Percentiles rank a stretch among this genome's conserved stretches.
These are phyloP conservation scores for Dioscorea alata DNA, from an alignment of 106 monocot species.

Conservation along the genomic window DNA sequence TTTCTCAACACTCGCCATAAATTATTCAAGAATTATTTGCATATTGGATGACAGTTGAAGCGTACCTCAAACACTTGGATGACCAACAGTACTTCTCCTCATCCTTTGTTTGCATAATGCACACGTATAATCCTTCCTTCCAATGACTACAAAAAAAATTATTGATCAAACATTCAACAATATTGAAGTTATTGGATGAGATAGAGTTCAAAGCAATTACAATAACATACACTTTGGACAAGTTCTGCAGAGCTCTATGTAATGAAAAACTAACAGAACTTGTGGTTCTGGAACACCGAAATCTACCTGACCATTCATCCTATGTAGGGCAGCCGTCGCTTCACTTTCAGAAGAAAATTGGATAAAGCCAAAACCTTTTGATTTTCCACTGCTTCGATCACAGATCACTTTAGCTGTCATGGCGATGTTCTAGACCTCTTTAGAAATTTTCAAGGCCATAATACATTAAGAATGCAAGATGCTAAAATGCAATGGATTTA, in stretches of 20 bases:
- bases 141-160: constrained; percentile 17
- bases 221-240: not conserved
- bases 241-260: not conserved
- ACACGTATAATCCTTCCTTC: constrained; percentile 48
- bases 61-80: not conserved
- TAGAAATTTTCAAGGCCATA: not conserved
- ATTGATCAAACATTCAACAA: not conserved
- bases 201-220: not conserved
- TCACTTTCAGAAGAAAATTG: constrained; percentile 37
- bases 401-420: constrained; percentile 56
- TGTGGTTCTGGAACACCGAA: not conserved
- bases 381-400: constrained; percentile 46
- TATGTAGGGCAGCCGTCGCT: constrained; percentile 31
- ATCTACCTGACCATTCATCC: constrained; percentile 47
- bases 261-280: no score
- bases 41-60: not conserved
- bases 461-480: not conserved
- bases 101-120: constrained; percentile 31
- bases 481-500: not conserved
- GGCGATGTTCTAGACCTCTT: not conserved
- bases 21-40: not conserved
- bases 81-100: not conserved
- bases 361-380: constrained; percentile 71
- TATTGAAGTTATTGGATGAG: not conserved
- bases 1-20: not conserved